Evolutionary conservation across 2,329 filamentous ascomycete species (phyloP), one percentile per base, ranked within the genome.

Genomic region (Ophiostoma ulmi): DNA sequence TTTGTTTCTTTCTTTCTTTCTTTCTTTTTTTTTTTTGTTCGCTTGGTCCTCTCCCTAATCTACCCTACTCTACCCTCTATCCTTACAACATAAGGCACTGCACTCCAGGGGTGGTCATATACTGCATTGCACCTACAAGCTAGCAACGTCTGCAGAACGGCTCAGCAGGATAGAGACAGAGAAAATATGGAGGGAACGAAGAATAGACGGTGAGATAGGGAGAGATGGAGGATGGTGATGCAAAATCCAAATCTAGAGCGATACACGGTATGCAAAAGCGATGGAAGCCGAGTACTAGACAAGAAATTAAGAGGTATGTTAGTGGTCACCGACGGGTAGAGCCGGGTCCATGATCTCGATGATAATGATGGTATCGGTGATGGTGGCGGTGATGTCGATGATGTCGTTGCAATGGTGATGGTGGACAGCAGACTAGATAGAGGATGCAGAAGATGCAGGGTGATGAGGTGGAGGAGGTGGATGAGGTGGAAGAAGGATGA

Each of bases 111-210:
- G 61, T 63, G 58, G 58, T 63, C 58, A 63, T 63, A 63, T 35
- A 35, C 58, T 35, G 58, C 58, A 35, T 63, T 35, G 58, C 58
- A 63, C 58, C 58, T 26, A 26, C 22, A 58, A 58, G 31, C 58
- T 26, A 55, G 26, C 58, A 63, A 63, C 26, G 58, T 63, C 58
- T 22, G 70, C 58, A 22, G 52, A 44, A 63, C 63, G 61, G 67
- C 69, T 39, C 17, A 52, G 8, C 48, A 55, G 55, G 58, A 36
- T 67, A 67, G 68, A 71, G 63, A 63, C 52, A 65, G 48, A 55
- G 68, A 64, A 22, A 63, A 63, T 20, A 31, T 11, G 14, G 6
- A n/a, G 48, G 20, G 48, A 52, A 8, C 2, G 38, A 39, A 52
- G 48, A 31, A 31, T 31, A 31, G 31, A 31, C 31, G 31, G 31